A percentile compares a stretch with the other conserved stretches of the same genome.
Evolutionary conservation across 108 stramenopile species (phyloP).

Genomic region (Fistulifera pelliculosa): DNA sequence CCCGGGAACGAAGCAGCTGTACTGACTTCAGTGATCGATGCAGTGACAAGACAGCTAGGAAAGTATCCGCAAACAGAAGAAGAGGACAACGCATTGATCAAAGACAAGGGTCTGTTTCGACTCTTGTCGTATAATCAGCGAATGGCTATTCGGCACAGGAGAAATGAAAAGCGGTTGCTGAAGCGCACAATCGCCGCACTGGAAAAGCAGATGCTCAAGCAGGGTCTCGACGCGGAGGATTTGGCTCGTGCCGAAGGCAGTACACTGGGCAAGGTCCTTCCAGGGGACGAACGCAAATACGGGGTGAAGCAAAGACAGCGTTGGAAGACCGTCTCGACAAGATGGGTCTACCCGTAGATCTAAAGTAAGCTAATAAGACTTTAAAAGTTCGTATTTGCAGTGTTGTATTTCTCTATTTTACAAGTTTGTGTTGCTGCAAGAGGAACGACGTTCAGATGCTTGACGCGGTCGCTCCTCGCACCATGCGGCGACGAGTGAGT

Average conservation of each 20-base stretch:
- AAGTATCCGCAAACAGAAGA: conserved; percentile 88
- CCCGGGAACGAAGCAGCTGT: conserved; percentile 87
- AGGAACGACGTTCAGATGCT: too few species aligned
- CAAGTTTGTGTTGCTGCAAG: too few species aligned
- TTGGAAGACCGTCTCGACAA: conserved; percentile 79
- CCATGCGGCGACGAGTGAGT: too few species aligned
- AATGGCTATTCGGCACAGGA: conserved; percentile 82
- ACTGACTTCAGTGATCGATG: conserved; percentile 68
- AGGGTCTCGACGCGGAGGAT: conserved; percentile 67
- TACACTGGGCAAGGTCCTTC: conserved; percentile 68
- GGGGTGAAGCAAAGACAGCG: conserved; percentile 68
- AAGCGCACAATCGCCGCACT: conserved; percentile 84
- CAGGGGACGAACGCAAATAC: conserved; percentile 55
- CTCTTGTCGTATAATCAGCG: conserved; percentile 75
- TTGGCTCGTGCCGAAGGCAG: conserved; percentile 68
- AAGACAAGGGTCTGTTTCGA: conserved; percentile 73
- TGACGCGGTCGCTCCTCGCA: too few species aligned
- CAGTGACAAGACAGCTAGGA: conserved; percentile 71
- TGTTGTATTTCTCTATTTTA: too few species aligned
- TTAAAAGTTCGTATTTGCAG: too few species aligned
- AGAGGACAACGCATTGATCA: conserved; percentile 76
- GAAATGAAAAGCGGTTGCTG: conserved; percentile 85
- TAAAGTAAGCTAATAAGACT: conserved; percentile 29
- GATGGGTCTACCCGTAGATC: conserved; percentile 81
- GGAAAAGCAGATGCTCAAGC: conserved; percentile 65